Base-by-base conservation (phyloP, 345 rosid species). In the Salix arbutifolia region DNA sequence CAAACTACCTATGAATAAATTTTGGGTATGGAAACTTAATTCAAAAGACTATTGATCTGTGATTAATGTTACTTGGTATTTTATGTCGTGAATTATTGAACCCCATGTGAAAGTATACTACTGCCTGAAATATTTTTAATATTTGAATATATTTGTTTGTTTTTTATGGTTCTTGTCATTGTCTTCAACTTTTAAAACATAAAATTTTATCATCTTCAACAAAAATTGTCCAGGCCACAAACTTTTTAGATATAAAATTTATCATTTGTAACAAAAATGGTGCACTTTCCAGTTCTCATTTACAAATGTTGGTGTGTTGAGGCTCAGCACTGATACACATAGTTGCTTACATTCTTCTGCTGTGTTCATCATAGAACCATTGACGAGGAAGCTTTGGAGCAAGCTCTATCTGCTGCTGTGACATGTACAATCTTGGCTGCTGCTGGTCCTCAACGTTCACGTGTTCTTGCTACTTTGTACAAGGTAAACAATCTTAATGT, bases 361-460 rank as follows among this genome's bases (percentile, higher is more conserved):
- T 66, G 31, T 76, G 8, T 69, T 60, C 71, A 58, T 80, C 64
- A 10, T 86, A 95, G 99, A 78, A 94, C 90, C 70, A 93, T 93
- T 65, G 93, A 95, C 46, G 99, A 95, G 84, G 97, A 91, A 83
- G 98, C 96, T 53, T 73, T 93, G 81, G 99, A 95, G 84, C 96
- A 91, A 71, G 98, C 99, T 67, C 81, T 95, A 50, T 83, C 98
- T 23, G 98, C 98, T 87, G 99, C 98, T 80, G 97, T 96, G 79
- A 93, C 99, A 56, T 88, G 97, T 78, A 96, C 98, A 77, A 93
- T 93, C 81, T 85, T 93, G 87, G 99, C 97, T 82, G 99, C 92
- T 80, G 99, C 98, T 0, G 98, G 98, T 83, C 99, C 99, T 84
- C 99, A 89, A 77, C 91, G 96, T 25, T 96, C 99, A 71, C 91